A percentile compares a stretch with the other conserved stretches of the same genome.
These are phyloP conservation scores for Polychaeton citri DNA, from an alignment of 2,329 filamentous ascomycete species.

Conservation along the genomic window DNA sequence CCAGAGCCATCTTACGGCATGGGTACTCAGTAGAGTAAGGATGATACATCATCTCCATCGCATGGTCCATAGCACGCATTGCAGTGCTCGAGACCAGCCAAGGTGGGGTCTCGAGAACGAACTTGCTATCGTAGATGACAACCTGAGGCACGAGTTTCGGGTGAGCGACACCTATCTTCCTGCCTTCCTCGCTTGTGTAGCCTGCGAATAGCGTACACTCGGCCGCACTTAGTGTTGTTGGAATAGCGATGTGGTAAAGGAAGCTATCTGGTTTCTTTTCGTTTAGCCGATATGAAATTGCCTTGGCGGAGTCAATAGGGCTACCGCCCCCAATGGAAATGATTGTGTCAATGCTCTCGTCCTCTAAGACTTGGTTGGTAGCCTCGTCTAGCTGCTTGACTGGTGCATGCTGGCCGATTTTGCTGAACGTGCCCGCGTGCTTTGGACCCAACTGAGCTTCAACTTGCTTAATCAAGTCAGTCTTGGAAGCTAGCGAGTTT, in stretches of 20 bases:
- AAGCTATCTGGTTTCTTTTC: conserved; percentile 25
- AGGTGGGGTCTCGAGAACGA: conserved; percentile 37
- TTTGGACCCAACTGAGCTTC: conserved; percentile 36
- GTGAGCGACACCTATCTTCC: conserved; percentile 35
- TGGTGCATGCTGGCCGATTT: conserved; percentile 43
- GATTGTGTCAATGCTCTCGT: conserved; percentile 38
- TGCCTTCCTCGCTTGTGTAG: conserved; percentile 35
- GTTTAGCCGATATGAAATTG: conserved; percentile 31
- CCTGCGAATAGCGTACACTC: conserved; percentile 42
- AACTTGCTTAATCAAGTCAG: conserved; percentile 37
- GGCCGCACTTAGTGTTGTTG: conserved; percentile 38
- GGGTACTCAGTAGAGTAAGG: conserved; percentile 39
- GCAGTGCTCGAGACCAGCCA: conserved; percentile 39
- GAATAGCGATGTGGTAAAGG: conserved; percentile 35
- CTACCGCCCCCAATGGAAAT: conserved; percentile 42
- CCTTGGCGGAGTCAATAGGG: conserved; percentile 41
- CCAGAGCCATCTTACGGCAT: conserved; percentile 30
- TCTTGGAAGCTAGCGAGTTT: conserved; percentile 40
- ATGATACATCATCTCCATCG: conserved; percentile 41
- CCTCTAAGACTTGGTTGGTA: conserved; percentile 31
- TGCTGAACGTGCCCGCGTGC: conserved; percentile 42
- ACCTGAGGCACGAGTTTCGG: conserved; percentile 32
- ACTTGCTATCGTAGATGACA: conserved; percentile 41
- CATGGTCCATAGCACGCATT: conserved; percentile 42
- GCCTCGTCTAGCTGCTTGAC: conserved; percentile 41